Percentiles rank a stretch among this genome's conserved stretches.
These are phyloP conservation scores for Botryotinia calthae DNA, from an alignment of 2,329 filamentous ascomycete species.

Conservation along the genomic window DNA sequence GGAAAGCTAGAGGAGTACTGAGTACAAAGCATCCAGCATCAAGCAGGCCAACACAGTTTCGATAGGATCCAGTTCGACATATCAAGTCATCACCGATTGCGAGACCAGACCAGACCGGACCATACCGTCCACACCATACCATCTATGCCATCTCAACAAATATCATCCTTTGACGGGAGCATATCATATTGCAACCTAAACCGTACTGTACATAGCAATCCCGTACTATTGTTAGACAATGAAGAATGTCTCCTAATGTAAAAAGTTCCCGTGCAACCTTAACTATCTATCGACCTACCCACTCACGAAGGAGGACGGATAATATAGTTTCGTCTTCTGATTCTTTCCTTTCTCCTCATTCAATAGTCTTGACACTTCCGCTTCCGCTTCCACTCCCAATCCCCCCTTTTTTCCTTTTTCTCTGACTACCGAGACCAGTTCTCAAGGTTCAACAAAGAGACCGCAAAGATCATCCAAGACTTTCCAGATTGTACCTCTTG, in stretches of 20 bases:
- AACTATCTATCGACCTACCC: no score
- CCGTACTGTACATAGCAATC: neutral
- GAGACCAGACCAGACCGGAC: neutral
- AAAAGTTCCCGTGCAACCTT: neutral
- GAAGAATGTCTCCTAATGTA: neutral
- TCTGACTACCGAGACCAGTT: slow-evolving; percentile 4
- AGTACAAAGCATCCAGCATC: neutral
- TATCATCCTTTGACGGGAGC: neutral
- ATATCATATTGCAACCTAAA: neutral
- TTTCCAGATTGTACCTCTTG: neutral
- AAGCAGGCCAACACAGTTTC: neutral
- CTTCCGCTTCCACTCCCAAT: no score
- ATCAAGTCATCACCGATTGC: slow-evolving; percentile 12
- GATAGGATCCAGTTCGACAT: neutral
- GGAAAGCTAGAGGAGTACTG: neutral
- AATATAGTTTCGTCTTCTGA: neutral
- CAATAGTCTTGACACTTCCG: neutral
- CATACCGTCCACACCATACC: neutral
- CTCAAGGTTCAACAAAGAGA: neutral
- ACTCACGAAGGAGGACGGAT: neutral
- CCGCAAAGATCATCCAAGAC: neutral
- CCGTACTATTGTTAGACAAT: neutral
- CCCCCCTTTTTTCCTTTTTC: neutral
- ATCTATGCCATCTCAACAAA: neutral
- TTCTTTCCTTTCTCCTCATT: neutral